phyloP scores from a whole-genome alignment of 2,329 filamentous ascomycete genomes.

The Fusarium pseudoanthophilum region DNA sequence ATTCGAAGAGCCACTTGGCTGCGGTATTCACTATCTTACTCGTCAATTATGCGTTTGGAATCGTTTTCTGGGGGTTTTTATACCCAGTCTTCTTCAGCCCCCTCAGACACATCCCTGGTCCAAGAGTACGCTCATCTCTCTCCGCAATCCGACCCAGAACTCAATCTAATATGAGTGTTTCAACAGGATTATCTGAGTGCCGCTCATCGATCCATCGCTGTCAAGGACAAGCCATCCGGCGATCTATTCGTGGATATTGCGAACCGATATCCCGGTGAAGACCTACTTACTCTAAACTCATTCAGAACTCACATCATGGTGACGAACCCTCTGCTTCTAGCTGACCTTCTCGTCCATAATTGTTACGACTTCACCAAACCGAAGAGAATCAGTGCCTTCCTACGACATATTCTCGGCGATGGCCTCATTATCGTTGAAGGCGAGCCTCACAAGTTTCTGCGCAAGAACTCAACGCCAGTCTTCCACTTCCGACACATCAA shows the following conservation, averaged over 20 bases:
- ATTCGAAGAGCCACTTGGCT: constrained; percentile 22
- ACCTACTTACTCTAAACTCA: constrained; percentile 36
- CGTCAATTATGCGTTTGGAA: constrained; percentile 36
- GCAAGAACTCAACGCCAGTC: constrained; percentile 74
- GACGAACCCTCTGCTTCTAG: constrained; percentile 39
- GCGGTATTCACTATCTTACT: constrained; percentile 19
- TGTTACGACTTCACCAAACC: constrained; percentile 68
- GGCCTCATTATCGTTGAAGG: constrained; percentile 74
- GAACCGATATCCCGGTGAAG: constrained; percentile 39
- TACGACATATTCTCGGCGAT: constrained; percentile 65
- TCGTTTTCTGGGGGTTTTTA: constrained; percentile 30
- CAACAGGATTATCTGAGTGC: constrained; percentile 32
- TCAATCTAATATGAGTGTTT: neutral
- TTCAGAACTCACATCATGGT: constrained; percentile 34
- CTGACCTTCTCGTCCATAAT: constrained; percentile 43
- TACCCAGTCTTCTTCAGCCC: constrained; percentile 41
- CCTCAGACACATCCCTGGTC: constrained; percentile 35
- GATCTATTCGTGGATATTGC: constrained; percentile 43
- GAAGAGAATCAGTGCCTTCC: constrained; percentile 55
- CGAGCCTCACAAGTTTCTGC: constrained; percentile 74
- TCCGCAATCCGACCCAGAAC: neutral
- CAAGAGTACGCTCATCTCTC: constrained; percentile 17
- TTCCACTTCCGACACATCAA: constrained; percentile 77
- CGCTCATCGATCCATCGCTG: constrained; percentile 25
- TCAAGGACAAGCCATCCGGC: constrained; percentile 38